Evolutionary conservation across 805 yeast species (phyloP).

Genomic region (Yarrowia osloensis): DNA sequence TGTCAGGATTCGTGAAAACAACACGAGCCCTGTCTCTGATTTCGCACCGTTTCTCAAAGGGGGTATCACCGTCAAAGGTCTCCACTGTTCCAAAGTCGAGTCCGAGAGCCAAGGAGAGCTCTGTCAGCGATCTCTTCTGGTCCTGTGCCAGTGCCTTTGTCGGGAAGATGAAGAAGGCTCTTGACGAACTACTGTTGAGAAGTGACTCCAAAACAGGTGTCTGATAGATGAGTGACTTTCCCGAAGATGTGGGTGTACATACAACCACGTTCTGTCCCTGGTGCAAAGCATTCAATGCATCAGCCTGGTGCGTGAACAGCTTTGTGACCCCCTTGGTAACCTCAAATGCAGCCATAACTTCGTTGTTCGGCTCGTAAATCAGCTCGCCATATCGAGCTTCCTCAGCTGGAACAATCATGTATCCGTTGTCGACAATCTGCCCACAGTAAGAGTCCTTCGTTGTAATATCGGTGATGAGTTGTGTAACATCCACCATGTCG

Average conservation of each 20-base stretch:
- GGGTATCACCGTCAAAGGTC: conserved; percentile 95
- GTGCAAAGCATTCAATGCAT: conserved; percentile 64
- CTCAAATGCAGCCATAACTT: conserved; percentile 54
- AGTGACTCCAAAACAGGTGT: conserved; percentile 65
- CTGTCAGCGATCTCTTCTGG: conserved; percentile 78
- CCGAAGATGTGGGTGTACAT: conserved; percentile 95
- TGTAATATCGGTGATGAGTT: conserved; percentile 54
- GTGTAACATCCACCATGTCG: conserved; percentile 43
- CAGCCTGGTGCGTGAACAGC: conserved; percentile 80
- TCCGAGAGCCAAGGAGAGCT: conserved; percentile 48
- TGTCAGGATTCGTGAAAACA: conserved; percentile 93
- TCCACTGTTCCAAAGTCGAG: conserved; percentile 58
- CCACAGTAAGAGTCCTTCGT: conserved; percentile 53
- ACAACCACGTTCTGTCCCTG: conserved; percentile 71
- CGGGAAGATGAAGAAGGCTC: conserved; percentile 89
- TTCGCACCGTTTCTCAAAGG: conserved; percentile 51
- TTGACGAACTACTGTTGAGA: conserved; percentile 41
- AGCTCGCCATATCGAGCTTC: conserved; percentile 46
- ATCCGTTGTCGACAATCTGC: conserved; percentile 61
- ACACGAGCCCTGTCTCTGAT: conserved; percentile 70
- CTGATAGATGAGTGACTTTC: conserved; percentile 91
- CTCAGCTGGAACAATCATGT: conserved; percentile 49
- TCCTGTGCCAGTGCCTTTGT: conserved; percentile 98
- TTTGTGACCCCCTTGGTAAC: conserved; percentile 49
- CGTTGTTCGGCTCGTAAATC: conserved; percentile 49